Evolutionary conservation across 164 flowering plant genomes (phyloP).

Genomic region (Magnolia kwangsiensis): DNA sequence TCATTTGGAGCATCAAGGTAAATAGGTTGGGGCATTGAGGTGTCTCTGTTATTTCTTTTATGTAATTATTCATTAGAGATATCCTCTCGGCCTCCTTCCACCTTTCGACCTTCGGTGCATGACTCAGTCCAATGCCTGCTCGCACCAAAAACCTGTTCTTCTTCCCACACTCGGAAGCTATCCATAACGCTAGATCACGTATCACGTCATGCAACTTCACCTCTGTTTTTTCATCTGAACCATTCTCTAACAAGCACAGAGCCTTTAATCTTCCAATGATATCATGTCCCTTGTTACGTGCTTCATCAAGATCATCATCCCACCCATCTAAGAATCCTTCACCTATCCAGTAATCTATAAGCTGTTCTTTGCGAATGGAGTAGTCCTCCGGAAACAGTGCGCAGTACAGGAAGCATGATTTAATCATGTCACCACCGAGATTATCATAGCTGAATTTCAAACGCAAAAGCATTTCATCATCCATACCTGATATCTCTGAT

Average conservation of each 20-base stretch:
- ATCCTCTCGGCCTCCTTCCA: conserved; percentile 17
- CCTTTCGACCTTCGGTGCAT: neutral
- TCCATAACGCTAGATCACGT: conserved; percentile 14
- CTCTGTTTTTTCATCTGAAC: conserved; percentile 1
- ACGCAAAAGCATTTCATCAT: no score
- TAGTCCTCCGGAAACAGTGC: conserved; percentile 14
- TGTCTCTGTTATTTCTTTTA: neutral
- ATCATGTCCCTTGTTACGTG: conserved; percentile 7
- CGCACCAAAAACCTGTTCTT: conserved; percentile 6
- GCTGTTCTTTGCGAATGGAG: conserved; percentile 4
- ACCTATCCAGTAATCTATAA: conserved; percentile 12
- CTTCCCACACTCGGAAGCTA: conserved; percentile 8
- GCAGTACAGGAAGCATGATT: conserved; percentile 11
- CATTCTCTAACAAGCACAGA: conserved; percentile 14
- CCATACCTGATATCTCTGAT: no score
- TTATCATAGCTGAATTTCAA: no score
- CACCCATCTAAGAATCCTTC: conserved; percentile 13
- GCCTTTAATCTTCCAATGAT: conserved; percentile 9
- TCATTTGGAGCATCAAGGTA: conserved; percentile 16
- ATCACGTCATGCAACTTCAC: conserved; percentile 16
- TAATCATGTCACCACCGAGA: neutral
- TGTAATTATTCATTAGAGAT: conserved; percentile 8
- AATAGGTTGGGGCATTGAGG: conserved; percentile 19
- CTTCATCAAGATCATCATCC: conserved; percentile 4
- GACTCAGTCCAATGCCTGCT: neutral